These are phyloP conservation scores for Leccinum ochraceum DNA, from an alignment of 768 basidiomycete genomes.

Conservation along the genomic window DNA sequence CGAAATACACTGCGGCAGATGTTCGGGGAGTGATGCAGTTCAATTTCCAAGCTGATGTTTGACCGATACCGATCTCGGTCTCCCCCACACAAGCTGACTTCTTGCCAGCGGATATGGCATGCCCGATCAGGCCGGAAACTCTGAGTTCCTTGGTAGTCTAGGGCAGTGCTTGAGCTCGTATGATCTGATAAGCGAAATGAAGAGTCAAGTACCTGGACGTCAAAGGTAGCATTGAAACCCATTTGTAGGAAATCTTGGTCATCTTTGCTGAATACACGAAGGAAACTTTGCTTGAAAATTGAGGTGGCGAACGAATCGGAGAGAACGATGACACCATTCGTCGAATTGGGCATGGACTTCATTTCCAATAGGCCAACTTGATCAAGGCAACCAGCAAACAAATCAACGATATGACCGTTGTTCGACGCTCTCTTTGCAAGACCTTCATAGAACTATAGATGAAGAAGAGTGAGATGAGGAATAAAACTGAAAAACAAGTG, in stretches of 20 bases:
- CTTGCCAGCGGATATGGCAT: constrained; percentile 96
- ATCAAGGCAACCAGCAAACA: constrained; percentile 97
- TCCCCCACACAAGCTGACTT: constrained; percentile 97
- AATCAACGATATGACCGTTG: constrained; percentile 93
- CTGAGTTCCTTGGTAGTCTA: constrained; percentile 99
- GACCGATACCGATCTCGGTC: constrained; percentile 98
- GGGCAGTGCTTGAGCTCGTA: constrained; percentile 5
- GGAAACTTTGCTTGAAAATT: constrained; percentile 98
- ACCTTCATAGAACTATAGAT: constrained; percentile 85
- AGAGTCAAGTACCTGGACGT: constrained; percentile 72
- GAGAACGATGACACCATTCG: constrained; percentile 94
- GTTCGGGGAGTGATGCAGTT: constrained; percentile 88
- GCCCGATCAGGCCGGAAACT: constrained; percentile 96
- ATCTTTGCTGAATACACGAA: constrained; percentile 90
- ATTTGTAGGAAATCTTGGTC: constrained; percentile 90
- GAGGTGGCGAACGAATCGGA: constrained; percentile 97
- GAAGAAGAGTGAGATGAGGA: constrained; percentile 1
- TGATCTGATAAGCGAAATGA: not conserved
- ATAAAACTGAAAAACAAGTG: not conserved
- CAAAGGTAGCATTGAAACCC: constrained; percentile 99
- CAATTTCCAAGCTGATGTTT: constrained; percentile 98
- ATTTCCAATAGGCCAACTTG: constrained; percentile 98
- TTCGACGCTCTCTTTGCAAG: constrained; percentile 90
- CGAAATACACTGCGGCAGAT: constrained; percentile 93
- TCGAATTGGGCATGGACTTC: constrained; percentile 93